Conservation (phyloP, 768 basidiomycete species). For the Pleurotus eryngii region DNA sequence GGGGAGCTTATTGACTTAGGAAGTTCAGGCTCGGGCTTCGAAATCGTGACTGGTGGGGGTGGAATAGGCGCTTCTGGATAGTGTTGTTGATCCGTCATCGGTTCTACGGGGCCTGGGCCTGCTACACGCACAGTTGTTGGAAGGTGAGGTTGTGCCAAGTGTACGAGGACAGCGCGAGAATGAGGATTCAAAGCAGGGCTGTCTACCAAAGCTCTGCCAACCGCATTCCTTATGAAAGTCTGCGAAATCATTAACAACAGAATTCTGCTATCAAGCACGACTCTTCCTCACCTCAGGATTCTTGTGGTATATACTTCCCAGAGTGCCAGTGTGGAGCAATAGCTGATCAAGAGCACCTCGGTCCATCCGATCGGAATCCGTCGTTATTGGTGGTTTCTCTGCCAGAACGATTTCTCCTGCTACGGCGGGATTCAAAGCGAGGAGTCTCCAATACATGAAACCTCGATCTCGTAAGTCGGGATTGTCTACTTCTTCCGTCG, state of each 20-base stretch:
- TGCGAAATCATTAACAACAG: conserved; percentile 22
- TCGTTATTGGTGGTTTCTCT: conserved; percentile 96
- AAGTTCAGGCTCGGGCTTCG: neutral
- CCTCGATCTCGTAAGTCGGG: conserved; percentile 96
- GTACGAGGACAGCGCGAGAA: conserved; percentile 70
- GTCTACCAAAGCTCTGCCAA: conserved; percentile 78
- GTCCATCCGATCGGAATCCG: conserved; percentile 97
- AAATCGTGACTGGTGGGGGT: neutral
- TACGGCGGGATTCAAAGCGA: conserved; percentile 86
- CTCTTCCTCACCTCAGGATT: conserved; percentile 71
- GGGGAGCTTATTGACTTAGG: neutral
- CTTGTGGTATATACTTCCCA: conserved; percentile 97
- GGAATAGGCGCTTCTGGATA: neutral
- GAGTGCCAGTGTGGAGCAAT: conserved; percentile 86
- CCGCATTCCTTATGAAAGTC: conserved; percentile 93
- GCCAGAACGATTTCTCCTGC: conserved; percentile 89
- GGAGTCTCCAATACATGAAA: conserved; percentile 99
- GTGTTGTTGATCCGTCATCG: conserved; percentile 11
- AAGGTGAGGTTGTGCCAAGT: conserved; percentile 50
- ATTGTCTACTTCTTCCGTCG: conserved; percentile 97
- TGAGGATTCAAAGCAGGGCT: conserved; percentile 86
- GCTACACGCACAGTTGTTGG: conserved; percentile 47
- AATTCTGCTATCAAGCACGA: neutral
- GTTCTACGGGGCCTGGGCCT: conserved; percentile 64
- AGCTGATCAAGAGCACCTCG: conserved; percentile 94